Evolutionary conservation across 768 basidiomycete genomes (phyloP).

Genomic region (Tricholoma bakamatsutake): DNA sequence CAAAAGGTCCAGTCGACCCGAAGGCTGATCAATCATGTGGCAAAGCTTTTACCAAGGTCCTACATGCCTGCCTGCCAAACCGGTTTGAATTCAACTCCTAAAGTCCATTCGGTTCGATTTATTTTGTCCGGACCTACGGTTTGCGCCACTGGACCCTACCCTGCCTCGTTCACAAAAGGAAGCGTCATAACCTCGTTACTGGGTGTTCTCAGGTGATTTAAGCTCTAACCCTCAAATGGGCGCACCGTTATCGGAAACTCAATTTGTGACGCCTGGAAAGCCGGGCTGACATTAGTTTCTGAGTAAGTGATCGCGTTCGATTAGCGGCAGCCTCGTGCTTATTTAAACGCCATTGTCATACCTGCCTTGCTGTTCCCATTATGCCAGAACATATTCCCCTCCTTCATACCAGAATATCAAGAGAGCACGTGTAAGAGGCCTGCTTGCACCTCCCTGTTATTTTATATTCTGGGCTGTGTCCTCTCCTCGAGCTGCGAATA

Average conservation of each 20-base stretch:
- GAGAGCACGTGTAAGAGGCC: constrained; percentile 10
- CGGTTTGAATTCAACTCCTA: constrained; percentile 6
- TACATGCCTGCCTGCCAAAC: constrained; percentile 3
- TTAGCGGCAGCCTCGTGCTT: constrained; percentile 38
- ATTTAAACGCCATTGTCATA: constrained; percentile 30
- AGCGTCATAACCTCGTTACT: constrained; percentile 19
- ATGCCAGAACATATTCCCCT: constrained; percentile 33
- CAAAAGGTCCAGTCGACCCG: constrained; percentile 23
- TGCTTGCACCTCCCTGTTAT: constrained; percentile 12
- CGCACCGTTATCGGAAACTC: constrained; percentile 15
- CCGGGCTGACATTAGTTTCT: constrained; percentile 26
- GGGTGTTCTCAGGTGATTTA: constrained; percentile 10
- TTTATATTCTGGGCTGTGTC: not conserved
- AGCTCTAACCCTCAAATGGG: constrained; percentile 20
- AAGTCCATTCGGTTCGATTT: constrained; percentile 20
- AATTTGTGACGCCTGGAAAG: constrained; percentile 22
- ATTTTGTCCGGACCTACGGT: constrained; percentile 10
- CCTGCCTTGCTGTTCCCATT: constrained; percentile 25
- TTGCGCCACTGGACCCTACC: not conserved
- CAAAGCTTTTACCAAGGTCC: not conserved
- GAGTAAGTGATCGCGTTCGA: constrained; percentile 27
- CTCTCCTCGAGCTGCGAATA: constrained; percentile 4
- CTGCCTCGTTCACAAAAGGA: constrained; percentile 1
- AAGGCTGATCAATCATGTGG: constrained; percentile 21
- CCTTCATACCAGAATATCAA: constrained; percentile 10